Percentiles rank a stretch among this genome's conserved stretches.
Evolutionary conservation across 2,329 filamentous ascomycete species (phyloP).

Genomic region (Zasmidium angulare): DNA sequence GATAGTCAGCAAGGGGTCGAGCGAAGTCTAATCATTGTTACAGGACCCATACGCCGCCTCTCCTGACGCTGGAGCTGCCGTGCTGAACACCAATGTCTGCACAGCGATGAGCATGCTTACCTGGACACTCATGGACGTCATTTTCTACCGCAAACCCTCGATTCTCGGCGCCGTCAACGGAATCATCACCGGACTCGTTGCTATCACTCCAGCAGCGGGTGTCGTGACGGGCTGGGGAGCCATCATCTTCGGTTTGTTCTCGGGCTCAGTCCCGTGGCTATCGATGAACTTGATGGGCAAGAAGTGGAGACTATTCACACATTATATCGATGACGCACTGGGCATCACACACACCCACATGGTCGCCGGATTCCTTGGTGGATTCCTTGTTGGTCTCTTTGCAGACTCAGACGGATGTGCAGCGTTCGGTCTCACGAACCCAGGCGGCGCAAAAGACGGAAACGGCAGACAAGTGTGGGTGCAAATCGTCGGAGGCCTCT

Average conservation of each 20-base stretch:
- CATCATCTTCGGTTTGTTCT: conserved; percentile 48
- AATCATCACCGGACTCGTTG: conserved; percentile 55
- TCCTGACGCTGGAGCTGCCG: conserved; percentile 52
- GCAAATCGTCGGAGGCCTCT: conserved; percentile 51
- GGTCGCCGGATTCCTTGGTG: conserved; percentile 48
- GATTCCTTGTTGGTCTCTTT: conserved; percentile 49
- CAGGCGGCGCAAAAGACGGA: conserved; percentile 52
- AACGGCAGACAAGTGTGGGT: conserved; percentile 53
- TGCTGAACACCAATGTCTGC: conserved; percentile 53
- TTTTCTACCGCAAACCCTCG: conserved; percentile 52
- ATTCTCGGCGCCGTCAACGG: conserved; percentile 53
- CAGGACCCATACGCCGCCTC: conserved; percentile 51
- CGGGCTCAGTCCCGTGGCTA: conserved; percentile 49
- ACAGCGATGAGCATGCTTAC: conserved; percentile 50
- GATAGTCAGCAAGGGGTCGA: not conserved
- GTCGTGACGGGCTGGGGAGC: conserved; percentile 54
- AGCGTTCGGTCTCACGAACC: conserved; percentile 47
- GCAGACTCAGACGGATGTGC: conserved; percentile 48
- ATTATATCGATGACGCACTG: conserved; percentile 55
- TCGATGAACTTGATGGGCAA: conserved; percentile 51
- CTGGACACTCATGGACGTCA: conserved; percentile 48
- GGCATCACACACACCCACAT: conserved; percentile 52
- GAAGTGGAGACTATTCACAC: conserved; percentile 56
- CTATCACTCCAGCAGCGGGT: conserved; percentile 53
- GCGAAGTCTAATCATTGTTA: not conserved